Conservation (phyloP, 345 rosid species). For the Salix dunnii region DNA sequence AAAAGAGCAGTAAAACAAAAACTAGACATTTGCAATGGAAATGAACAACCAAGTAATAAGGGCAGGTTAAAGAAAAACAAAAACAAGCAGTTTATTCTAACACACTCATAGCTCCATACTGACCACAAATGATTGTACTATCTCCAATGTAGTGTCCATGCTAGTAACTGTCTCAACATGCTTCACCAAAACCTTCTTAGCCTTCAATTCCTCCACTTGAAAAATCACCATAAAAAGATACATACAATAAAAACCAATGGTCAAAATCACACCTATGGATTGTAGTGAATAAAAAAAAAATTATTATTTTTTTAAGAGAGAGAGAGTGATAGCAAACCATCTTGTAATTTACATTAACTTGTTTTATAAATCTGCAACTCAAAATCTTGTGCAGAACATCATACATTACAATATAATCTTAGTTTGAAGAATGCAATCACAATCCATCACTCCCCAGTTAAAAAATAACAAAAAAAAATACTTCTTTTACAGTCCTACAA, state of each 20-base stretch:
- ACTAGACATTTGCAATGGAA: background rate
- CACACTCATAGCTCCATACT: conserved; percentile 16
- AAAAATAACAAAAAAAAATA: background rate
- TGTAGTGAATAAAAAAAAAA: no score
- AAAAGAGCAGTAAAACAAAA: background rate
- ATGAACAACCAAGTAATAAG: no score
- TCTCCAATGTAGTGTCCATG: conserved; percentile 32
- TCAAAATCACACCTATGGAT: background rate
- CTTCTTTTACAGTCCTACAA: background rate
- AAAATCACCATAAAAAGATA: background rate
- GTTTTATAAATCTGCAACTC: background rate
- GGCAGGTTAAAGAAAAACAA: background rate
- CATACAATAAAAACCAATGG: background rate
- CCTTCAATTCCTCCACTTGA: conserved; percentile 43
- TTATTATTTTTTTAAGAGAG: no score
- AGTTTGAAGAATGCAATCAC: no score
- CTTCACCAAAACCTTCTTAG: conserved; percentile 49
- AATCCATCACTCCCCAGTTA: background rate
- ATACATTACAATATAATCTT: background rate
- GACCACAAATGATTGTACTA: conserved; percentile 62
- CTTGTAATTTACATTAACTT: background rate
- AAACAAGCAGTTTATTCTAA: background rate
- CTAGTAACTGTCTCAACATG: conserved; percentile 63
- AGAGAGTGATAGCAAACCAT: background rate
- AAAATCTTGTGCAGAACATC: background rate